A percentile compares a stretch with the other conserved stretches of the same genome.
phyloP scores from a whole-genome alignment of 345 rosid genomes.

The Boechera stricta region DNA sequence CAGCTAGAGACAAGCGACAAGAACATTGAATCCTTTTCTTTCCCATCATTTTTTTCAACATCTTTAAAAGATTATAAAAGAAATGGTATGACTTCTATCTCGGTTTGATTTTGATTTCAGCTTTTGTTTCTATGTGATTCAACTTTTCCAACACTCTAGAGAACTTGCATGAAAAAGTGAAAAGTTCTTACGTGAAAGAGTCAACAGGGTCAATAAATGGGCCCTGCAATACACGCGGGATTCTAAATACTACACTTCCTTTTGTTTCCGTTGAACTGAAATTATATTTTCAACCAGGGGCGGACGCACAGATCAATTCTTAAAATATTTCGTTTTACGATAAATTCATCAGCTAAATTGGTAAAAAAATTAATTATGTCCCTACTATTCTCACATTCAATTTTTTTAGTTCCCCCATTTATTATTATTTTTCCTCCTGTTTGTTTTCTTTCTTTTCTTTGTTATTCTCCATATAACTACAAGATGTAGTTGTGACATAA shows the following conservation, averaged over 20 bases:
- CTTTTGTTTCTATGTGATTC: background rate
- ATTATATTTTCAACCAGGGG: background rate
- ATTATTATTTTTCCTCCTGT: too few species aligned
- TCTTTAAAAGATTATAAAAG: background rate
- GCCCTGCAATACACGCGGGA: background rate
- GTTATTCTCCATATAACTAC: too few species aligned
- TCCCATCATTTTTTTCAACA: conserved; percentile 57
- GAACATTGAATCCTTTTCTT: conserved; percentile 79
- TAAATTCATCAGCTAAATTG: too few species aligned
- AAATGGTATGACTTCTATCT: background rate
- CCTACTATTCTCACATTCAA: too few species aligned
- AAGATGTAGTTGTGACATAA: too few species aligned
- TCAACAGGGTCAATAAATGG: background rate
- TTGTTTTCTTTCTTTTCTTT: too few species aligned
- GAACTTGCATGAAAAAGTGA: conserved; percentile 12
- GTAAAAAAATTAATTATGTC: too few species aligned
- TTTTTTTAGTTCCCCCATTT: too few species aligned
- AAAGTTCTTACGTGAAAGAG: conserved; percentile 18
- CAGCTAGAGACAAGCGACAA: conserved; percentile 74
- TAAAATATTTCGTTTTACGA: too few species aligned
- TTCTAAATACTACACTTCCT: background rate
- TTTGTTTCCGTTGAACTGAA: background rate
- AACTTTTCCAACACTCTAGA: background rate
- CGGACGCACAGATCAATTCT: too few species aligned
- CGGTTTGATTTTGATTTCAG: background rate